phyloP scores from a whole-genome alignment of 345 rosid genomes.

The Populus euphratica region DNA sequence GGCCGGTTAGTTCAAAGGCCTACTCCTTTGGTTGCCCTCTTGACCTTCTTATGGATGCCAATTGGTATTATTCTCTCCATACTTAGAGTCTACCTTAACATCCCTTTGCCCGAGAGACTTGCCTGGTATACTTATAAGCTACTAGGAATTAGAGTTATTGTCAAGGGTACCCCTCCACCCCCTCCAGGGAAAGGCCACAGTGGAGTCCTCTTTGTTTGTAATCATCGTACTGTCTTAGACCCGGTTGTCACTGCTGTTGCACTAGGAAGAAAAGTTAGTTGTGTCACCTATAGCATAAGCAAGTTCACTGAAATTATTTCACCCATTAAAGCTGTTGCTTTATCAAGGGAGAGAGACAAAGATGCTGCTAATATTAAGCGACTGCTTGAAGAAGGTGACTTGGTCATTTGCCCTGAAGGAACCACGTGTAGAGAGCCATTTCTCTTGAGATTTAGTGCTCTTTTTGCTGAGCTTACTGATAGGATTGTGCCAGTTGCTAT shows the following conservation, averaged over 20 bases:
- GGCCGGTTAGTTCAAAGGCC: conserved; percentile 72
- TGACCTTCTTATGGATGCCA: conserved; percentile 68
- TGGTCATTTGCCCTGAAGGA: conserved; percentile 93
- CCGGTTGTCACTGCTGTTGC: conserved; percentile 82
- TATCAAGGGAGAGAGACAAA: conserved; percentile 73
- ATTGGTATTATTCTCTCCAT: conserved; percentile 53
- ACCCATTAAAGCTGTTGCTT: conserved; percentile 85
- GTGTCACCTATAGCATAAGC: conserved; percentile 95
- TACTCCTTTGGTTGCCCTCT: conserved; percentile 55
- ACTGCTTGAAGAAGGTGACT: conserved; percentile 78
- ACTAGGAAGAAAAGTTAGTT: conserved; percentile 79
- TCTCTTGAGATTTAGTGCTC: conserved; percentile 80
- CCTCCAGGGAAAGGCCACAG: conserved; percentile 64
- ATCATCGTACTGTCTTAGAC: conserved; percentile 82
- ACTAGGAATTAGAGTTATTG: conserved; percentile 49
- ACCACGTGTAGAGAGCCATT: conserved; percentile 94
- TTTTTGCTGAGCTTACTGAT: conserved; percentile 84
- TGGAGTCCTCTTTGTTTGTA: conserved; percentile 84
- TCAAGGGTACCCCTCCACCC: conserved; percentile 73
- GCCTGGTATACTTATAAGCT: conserved; percentile 57
- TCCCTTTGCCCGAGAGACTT: conserved; percentile 61
- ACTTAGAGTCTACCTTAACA: conserved; percentile 54
- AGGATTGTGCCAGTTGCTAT: conserved; percentile 89
- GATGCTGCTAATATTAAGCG: conserved; percentile 74
- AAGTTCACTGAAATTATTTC: conserved; percentile 80